Evolutionary conservation across 768 basidiomycete species (phyloP).

Genomic region (Hygrocybe coccinea): DNA sequence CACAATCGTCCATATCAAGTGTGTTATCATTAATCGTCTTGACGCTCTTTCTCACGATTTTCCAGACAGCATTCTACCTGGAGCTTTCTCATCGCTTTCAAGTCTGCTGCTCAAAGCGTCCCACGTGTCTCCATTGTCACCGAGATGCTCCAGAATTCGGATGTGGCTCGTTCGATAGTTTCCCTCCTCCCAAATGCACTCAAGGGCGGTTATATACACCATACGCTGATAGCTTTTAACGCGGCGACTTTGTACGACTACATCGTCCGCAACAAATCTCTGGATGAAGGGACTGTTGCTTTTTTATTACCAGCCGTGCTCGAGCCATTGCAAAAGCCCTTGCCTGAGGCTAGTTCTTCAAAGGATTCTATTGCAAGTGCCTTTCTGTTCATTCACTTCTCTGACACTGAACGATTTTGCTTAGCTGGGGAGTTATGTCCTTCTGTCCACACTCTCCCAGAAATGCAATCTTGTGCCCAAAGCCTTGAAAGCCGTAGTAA

Average conservation of each 20-base stretch:
- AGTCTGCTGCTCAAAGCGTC: conserved; percentile 72
- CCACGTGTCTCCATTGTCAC: conserved; percentile 67
- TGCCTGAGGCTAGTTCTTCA: conserved; percentile 21
- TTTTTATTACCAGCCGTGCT: conserved; percentile 61
- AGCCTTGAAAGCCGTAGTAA: conserved; percentile 57
- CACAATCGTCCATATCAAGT: conserved; percentile 77
- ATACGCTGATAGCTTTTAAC: conserved; percentile 77
- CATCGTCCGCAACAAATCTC: conserved; percentile 49
- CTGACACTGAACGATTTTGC: conserved; percentile 1
- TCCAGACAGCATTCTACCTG: conserved; percentile 56
- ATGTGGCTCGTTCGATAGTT: conserved; percentile 68
- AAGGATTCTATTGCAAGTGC: conserved; percentile 55
- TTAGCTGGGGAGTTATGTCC: conserved; percentile 69
- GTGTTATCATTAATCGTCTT: conserved; percentile 19
- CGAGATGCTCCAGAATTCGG: conserved; percentile 67
- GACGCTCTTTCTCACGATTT: conserved; percentile 2
- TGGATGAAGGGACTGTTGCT: conserved; percentile 65
- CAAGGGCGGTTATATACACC: conserved; percentile 51
- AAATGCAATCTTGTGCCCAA: conserved; percentile 54
- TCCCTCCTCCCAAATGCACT: conserved; percentile 58
- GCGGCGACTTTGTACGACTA: conserved; percentile 76
- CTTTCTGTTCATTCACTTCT: not conserved
- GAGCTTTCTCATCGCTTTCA: conserved; percentile 68
- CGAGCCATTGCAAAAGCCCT: conserved; percentile 46
- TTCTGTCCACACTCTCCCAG: conserved; percentile 66